These are phyloP conservation scores for Penicillium pancosmium DNA, from an alignment of 495 filamentous ascomycete species.

Conservation along the genomic window DNA sequence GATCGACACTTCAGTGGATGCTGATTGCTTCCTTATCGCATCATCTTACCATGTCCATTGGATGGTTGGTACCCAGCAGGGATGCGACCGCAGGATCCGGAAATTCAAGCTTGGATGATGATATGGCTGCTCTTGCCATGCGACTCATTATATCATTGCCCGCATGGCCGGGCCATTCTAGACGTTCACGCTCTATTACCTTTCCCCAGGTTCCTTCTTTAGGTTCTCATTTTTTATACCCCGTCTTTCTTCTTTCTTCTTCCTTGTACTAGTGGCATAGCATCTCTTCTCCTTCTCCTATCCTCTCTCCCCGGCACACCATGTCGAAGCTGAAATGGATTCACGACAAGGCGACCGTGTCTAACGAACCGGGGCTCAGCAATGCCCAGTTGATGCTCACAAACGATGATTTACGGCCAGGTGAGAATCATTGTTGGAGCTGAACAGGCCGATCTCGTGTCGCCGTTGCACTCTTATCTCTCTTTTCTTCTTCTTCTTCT, in stretches of 20 bases:
- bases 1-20: constrained; percentile 15
- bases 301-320: constrained; percentile 5
- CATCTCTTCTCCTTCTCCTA: constrained; percentile 1
- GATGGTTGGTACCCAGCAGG: constrained; percentile 5
- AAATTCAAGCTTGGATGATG: constrained; percentile 4
- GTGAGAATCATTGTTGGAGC: constrained; percentile 39
- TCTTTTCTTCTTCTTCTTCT: neutral
- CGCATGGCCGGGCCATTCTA: constrained; percentile 2
- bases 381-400: constrained; percentile 87
- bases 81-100: constrained; percentile 15
- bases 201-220: constrained; percentile 1
- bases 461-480: constrained; percentile 1
- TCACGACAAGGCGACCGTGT: constrained; percentile 65
- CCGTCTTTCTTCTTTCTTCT: neutral
- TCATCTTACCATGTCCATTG: neutral
- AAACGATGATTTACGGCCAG: constrained; percentile 87
- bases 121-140: constrained; percentile 11
- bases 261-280: neutral
- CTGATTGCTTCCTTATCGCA: constrained; percentile 19
- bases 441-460: neutral
- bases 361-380: constrained; percentile 75
- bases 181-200: constrained; percentile 1
- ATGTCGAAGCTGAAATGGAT: constrained; percentile 38
- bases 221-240: neutral
- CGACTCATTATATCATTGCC: constrained; percentile 26